phyloP scores from a whole-genome alignment of 2,329 filamentous ascomycete species.

The Talaromyces sp. region DNA sequence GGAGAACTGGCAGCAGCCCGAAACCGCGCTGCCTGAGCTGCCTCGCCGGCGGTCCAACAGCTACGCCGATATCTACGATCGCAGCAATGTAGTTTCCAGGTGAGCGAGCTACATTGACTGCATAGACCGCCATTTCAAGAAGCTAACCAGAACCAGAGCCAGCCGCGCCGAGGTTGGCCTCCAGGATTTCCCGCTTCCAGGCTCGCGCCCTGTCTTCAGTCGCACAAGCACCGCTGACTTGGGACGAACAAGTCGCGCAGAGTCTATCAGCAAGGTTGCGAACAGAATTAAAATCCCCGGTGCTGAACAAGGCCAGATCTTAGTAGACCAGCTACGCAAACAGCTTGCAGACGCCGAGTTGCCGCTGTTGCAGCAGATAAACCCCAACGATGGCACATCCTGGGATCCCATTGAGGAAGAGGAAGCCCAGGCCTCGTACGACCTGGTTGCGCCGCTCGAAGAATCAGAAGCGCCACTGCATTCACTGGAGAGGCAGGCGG shows the following conservation, averaged over 20 bases:
- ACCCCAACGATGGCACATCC: slow-evolving; percentile 20
- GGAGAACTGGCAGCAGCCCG: neutral
- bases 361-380: slow-evolving; percentile 22
- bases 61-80: slow-evolving; percentile 1
- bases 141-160: neutral
- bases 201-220: neutral
- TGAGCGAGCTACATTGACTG: neutral
- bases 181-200: slow-evolving; percentile 4
- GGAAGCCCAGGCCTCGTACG: slow-evolving; percentile 20
- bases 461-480: slow-evolving; percentile 26
- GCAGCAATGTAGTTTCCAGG: neutral
- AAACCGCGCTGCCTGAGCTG: neutral
- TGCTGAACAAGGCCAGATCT: neutral
- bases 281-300: neutral
- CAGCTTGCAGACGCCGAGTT: slow-evolving; percentile 21
- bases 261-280: neutral
- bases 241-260: neutral
- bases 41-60: neutral
- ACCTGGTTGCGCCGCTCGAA: slow-evolving; percentile 28
- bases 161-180: neutral
- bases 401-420: slow-evolving; percentile 27
- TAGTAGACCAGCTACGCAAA: slow-evolving; percentile 21
- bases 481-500: slow-evolving; percentile 59
- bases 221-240: neutral
- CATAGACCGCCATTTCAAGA: neutral